Percentiles rank a stretch among this genome's conserved stretches.
Conservation (phyloP, 2,329 filamentous ascomycete genomes). For the Clarireedia sp. region DNA sequence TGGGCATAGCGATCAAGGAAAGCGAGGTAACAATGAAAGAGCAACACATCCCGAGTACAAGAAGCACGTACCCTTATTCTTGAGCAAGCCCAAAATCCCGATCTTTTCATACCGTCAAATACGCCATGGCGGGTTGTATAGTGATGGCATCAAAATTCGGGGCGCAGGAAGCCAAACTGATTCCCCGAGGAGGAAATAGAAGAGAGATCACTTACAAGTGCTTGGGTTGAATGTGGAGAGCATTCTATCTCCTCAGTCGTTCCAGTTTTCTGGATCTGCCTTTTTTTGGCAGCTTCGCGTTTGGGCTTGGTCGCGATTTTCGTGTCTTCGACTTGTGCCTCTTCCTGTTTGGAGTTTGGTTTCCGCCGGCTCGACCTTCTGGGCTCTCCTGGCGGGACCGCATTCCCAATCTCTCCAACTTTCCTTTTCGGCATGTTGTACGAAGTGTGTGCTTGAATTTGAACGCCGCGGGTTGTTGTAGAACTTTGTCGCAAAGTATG, state of each 20-base stretch:
- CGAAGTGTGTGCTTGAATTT: background rate
- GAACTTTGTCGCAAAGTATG: background rate
- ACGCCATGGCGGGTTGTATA: too few relatives aligned
- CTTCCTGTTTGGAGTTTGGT: constrained; percentile 2
- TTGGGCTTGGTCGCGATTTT: background rate
- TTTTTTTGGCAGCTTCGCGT: too few relatives aligned
- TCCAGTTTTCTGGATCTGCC: too few relatives aligned
- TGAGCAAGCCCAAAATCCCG: too few relatives aligned
- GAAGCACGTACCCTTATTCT: background rate
- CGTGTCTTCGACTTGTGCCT: constrained; percentile 11
- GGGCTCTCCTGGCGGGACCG: constrained; percentile 10
- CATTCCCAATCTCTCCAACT: constrained; percentile 17
- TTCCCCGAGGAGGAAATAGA: too few relatives aligned
- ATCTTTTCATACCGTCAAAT: too few relatives aligned
- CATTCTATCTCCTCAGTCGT: too few relatives aligned
- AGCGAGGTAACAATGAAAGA: background rate
- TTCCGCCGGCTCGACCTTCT: constrained; percentile 23
- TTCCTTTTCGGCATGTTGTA: constrained; percentile 25
- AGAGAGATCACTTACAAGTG: too few relatives aligned
- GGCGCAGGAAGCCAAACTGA: too few relatives aligned
- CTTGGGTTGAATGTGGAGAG: too few relatives aligned
- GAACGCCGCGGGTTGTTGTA: too few relatives aligned
- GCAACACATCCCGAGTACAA: background rate
- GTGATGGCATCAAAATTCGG: too few relatives aligned
- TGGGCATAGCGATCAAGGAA: background rate